A percentile compares a stretch with the other conserved stretches of the same genome.
Conservation (phyloP, 192 early-diverging fungal species). For the Coemansia pectinata region DNA sequence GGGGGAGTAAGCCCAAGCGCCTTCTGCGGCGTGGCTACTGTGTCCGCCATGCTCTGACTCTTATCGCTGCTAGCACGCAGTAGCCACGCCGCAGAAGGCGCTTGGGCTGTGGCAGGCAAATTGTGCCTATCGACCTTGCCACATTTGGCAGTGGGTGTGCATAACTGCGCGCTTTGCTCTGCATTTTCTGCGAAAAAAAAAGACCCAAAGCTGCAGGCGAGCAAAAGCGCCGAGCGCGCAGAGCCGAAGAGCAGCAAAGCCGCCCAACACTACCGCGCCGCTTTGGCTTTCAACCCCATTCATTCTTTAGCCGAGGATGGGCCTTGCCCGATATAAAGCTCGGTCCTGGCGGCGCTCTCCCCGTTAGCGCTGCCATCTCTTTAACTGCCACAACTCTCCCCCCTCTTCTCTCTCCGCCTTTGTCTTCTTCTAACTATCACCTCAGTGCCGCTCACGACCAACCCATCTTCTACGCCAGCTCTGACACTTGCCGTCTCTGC, state of each 20-base stretch:
- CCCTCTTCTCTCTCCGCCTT: constrained; percentile 6
- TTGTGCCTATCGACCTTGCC: constrained; percentile 10
- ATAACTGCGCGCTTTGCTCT: constrained; percentile 21
- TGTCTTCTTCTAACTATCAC: constrained; percentile 4
- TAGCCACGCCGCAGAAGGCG: not conserved
- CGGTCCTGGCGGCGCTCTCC: not conserved
- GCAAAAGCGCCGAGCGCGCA: not conserved
- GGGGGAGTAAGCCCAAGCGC: not conserved
- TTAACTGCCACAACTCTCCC: not conserved
- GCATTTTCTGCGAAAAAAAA: not conserved
- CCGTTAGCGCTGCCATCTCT: not conserved
- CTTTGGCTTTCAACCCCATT: constrained; percentile 1
- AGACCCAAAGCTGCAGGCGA: not conserved
- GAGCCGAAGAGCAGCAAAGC: constrained; percentile 1
- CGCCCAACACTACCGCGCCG: not conserved
- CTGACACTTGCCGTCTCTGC: constrained; percentile 3
- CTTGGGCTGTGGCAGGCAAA: not conserved
- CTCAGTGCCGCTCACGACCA: not conserved
- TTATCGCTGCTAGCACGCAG: not conserved
- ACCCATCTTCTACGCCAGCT: constrained; percentile 5
- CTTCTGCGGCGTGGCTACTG: not conserved
- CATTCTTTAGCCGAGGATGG: constrained; percentile 5
- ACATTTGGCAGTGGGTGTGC: constrained; percentile 13
- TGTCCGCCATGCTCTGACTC: constrained; percentile 6
- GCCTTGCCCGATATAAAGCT: not conserved